Percentiles rank a stretch among this genome's conserved stretches.
These are phyloP conservation scores for Termitomyces sp. DNA, from an alignment of 768 basidiomycete genomes.

Conservation along the genomic window DNA sequence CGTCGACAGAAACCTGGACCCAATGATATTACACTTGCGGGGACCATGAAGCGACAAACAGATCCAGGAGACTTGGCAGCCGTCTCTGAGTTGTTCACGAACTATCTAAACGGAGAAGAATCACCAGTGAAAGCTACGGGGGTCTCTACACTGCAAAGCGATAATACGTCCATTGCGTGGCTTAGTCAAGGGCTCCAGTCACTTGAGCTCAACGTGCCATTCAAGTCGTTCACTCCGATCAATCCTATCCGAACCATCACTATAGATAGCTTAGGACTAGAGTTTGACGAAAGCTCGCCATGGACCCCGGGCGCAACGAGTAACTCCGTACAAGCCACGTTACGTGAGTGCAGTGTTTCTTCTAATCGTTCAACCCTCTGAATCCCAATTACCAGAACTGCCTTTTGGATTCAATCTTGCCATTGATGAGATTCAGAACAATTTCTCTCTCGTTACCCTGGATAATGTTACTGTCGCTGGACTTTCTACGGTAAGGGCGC, in stretches of 20 bases:
- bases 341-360: slow-evolving; percentile 37
- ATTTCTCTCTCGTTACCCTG: slow-evolving; percentile 52
- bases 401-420: slow-evolving; percentile 68
- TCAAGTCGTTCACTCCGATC: slow-evolving; percentile 47
- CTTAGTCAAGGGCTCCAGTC: slow-evolving; percentile 57
- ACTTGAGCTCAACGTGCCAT: slow-evolving; percentile 60
- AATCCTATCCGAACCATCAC: slow-evolving; percentile 62
- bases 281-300: slow-evolving; percentile 48
- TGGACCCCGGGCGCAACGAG: slow-evolving; percentile 60
- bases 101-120: slow-evolving; percentile 62
- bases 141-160: slow-evolving; percentile 51
- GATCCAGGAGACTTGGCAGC: slow-evolving; percentile 37
- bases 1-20: slow-evolving; percentile 40
- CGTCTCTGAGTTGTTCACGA: slow-evolving; percentile 66
- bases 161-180: slow-evolving; percentile 62
- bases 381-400: slow-evolving; percentile 37
- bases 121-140: slow-evolving; percentile 61
- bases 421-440: slow-evolving; percentile 61
- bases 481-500: slow-evolving; percentile 47
- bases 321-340: slow-evolving; percentile 52
- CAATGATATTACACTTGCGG: slow-evolving; percentile 58
- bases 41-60: slow-evolving; percentile 53
- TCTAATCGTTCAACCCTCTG: neutral
- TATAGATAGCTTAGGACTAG: slow-evolving; percentile 57
- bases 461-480: slow-evolving; percentile 51